Base-by-base conservation (phyloP, 2,329 filamentous ascomycete genomes). In the Furcasterigmium sp. region DNA sequence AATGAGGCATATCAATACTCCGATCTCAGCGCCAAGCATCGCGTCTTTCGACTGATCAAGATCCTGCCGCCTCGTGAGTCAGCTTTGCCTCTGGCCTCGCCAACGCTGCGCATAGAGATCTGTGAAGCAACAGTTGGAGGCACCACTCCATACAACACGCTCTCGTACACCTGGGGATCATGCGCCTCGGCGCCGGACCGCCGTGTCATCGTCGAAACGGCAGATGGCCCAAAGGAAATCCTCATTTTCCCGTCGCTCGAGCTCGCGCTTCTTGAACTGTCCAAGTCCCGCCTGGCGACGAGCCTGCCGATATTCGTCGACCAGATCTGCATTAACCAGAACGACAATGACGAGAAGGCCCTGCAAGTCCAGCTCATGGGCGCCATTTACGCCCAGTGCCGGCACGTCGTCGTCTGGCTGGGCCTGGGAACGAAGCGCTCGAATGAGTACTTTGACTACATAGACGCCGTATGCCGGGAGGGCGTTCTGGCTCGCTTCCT, bases 171-270 rank as follows among this genome's bases (percentile, higher is more conserved):
- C 15, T 39, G 37, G 37, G 37, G n/a, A 9, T 23, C 14, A 11
- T 13, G 23, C 4, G n/a, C 9, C 5, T 11, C 25, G 8, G 26
- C 15, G 37, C 37, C 37, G 2, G 25, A 39, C 6, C 37, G 37
- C 10, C 15, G 10, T 4, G 18, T 64, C 14, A 40, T 58, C 15
- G 49, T 63, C n/a, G 52, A 58, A 18, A 46, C 43, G 2, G 19
- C 25, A 3, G 29, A 41, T 11, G 48, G 39, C 3, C 25, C 44
- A 8, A 48, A 36, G 10, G 43, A 38, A 13, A 41, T 63, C 26
- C 23, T 18, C 30, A 56, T 63, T 35, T 53, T 57, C 14, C 52
- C 46, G 2, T 52, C 59, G n/a, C 51, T 63, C 8, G 61, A 63
- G 42, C 19, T 48, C 0, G 59, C 58, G 0, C 53, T 63, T 10